A percentile compares a stretch with the other conserved stretches of the same genome.
These are phyloP conservation scores for Alternaria conjuncta DNA, from an alignment of 2,329 filamentous ascomycete genomes.

Conservation along the genomic window DNA sequence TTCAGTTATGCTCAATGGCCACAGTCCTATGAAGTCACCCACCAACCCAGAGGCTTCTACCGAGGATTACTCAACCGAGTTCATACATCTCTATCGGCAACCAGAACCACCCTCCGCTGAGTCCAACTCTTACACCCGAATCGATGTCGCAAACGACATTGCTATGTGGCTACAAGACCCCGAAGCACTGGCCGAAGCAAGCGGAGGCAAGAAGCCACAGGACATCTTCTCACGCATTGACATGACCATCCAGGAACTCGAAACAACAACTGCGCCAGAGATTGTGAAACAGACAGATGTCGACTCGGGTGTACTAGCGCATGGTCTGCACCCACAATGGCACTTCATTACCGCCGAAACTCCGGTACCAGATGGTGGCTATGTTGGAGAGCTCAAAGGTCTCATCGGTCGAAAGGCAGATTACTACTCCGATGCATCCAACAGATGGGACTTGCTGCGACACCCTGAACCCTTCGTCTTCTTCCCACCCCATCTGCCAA, in stretches of 20 bases:
- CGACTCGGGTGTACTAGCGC: constrained; percentile 54
- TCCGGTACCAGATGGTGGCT: constrained; percentile 58
- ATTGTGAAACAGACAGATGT: constrained; percentile 61
- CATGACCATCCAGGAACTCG: constrained; percentile 60
- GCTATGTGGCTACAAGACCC: constrained; percentile 80
- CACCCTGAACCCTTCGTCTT: constrained; percentile 62
- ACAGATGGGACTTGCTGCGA: constrained; percentile 55
- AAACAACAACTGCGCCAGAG: constrained; percentile 57
- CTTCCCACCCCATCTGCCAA: constrained; percentile 82
- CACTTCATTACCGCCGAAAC: constrained; percentile 67
- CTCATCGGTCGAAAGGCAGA: constrained; percentile 56
- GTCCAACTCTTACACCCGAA: constrained; percentile 78
- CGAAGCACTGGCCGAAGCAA: constrained; percentile 70
- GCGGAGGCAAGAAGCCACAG: constrained; percentile 65
- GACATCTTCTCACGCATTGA: constrained; percentile 75
- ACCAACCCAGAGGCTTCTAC: constrained; percentile 69
- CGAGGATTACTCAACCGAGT: constrained; percentile 76
- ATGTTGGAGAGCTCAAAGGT: constrained; percentile 75
- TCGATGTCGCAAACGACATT: constrained; percentile 76
- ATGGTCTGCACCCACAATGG: constrained; percentile 71
- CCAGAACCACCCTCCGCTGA: constrained; percentile 62
- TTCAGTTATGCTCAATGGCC: constrained; percentile 65
- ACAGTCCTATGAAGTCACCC: constrained; percentile 79
- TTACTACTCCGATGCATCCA: constrained; percentile 54
- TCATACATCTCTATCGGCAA: constrained; percentile 75